Base-by-base conservation (phyloP, 2,329 filamentous ascomycete species). In the Fusarium sp. region DNA sequence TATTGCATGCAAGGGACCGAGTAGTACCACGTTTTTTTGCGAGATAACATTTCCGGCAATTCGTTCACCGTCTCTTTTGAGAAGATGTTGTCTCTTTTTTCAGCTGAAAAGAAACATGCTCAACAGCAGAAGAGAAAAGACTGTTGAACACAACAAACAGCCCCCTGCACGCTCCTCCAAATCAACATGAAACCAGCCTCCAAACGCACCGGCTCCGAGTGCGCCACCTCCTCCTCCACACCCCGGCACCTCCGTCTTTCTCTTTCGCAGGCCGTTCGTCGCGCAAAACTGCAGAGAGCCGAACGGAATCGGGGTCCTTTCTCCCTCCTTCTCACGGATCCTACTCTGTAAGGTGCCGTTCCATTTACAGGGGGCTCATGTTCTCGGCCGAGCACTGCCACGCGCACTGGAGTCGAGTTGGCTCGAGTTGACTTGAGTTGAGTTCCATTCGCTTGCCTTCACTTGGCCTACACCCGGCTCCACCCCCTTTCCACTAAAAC, bases 371-470 rank as follows among this genome's bases (percentile, higher is more conserved):
- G 66, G 56, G 45, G 53, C 45, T n/a, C 35, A 56, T 59, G 51
- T 70, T 76, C 74, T 76, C 74, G 74, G 74, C 74, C 74, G 74
- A 76, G 70, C 74, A 76, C 72, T 68, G 70, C 70, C 73, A 65
- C 73, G 36, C 57, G 28, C 59, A 61, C 62, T 53, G 42, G 31
- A 53, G 31, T 26, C 31, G n/a, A 22, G 31, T 4, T 35, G 47
- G 45, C 45, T 24, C n/a, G n/a, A 51, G 48, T 35, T 51, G 48
- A 35, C n/a, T 51, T 24, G n/a, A 44, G 14, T 42, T 51, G 48
- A 36, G 48, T 53, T 53, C 31, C 48, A 53, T 53, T 53, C 48
- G 31, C 31, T 22, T 53, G 30, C 30, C 31, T 35, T 35, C 14
- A 53, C 48, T 36, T 36, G n/a, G 6, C 48, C 18, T 53, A 53